Evolutionary conservation across 768 basidiomycete species (phyloP).

Genomic region (Pleurotus salmoneostramineus): DNA sequence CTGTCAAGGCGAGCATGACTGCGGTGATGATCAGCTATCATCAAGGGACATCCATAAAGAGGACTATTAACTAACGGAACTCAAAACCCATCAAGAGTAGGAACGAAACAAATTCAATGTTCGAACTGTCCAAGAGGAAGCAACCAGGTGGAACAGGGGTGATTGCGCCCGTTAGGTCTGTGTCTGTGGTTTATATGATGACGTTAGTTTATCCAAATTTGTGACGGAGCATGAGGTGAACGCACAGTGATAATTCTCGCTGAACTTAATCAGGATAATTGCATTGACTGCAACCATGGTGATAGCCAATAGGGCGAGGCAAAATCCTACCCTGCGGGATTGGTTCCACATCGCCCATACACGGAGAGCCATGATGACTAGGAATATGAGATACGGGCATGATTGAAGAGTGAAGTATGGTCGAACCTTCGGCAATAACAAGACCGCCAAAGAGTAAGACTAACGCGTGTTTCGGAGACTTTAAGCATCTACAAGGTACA

Average conservation of each 20-base stretch:
- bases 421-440: background rate
- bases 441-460: background rate
- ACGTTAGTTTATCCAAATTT: background rate
- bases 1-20: background rate
- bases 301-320: background rate
- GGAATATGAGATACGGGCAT: background rate
- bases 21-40: background rate
- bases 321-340: background rate
- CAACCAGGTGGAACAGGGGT: background rate
- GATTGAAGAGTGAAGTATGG: background rate
- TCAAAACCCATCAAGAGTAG: background rate
- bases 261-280: background rate
- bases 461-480: too few relatives aligned
- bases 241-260: background rate
- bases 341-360: conserved; percentile 4
- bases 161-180: background rate
- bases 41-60: background rate
- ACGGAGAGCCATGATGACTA: background rate
- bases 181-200: background rate
- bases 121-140: background rate
- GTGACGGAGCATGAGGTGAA: background rate
- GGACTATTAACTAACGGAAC: background rate
- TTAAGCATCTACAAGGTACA: too few relatives aligned
- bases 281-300: background rate
- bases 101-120: background rate